These are phyloP conservation scores for Pluteus cervinus DNA, from an alignment of 768 basidiomycete genomes.

Conservation along the genomic window DNA sequence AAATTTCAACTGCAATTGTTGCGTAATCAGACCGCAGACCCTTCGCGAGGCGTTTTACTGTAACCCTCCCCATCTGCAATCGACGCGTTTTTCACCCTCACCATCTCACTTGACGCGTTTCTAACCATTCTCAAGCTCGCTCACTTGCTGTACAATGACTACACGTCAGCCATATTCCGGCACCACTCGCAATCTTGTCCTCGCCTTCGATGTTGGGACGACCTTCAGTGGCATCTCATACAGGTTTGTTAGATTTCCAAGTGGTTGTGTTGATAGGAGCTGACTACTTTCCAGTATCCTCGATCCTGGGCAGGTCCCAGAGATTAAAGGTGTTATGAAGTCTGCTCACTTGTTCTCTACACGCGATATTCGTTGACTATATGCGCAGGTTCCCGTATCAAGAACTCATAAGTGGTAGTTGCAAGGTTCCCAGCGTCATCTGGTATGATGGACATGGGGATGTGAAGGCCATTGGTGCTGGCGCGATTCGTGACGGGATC, in stretches of 20 bases:
- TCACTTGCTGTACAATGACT: too few relatives aligned
- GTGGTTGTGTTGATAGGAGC: not conserved
- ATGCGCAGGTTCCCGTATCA: slow-evolving; percentile 16
- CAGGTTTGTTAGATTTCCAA: slow-evolving; percentile 13
- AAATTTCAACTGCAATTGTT: too few relatives aligned
- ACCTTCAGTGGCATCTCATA: slow-evolving; percentile 47
- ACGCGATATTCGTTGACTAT: not conserved
- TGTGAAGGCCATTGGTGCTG: slow-evolving; percentile 33
- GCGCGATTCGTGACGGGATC: slow-evolving; percentile 27
- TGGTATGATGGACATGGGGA: slow-evolving; percentile 33
- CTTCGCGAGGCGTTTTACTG: too few relatives aligned
- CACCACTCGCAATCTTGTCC: slow-evolving; percentile 31
- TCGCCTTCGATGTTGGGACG: slow-evolving; percentile 49
- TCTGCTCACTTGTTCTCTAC: slow-evolving; percentile 17
- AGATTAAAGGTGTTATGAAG: slow-evolving; percentile 34
- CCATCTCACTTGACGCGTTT: too few relatives aligned
- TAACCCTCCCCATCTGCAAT: too few relatives aligned
- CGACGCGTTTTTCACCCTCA: too few relatives aligned
- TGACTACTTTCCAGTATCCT: slow-evolving; percentile 20
- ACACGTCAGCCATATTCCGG: slow-evolving; percentile 33
- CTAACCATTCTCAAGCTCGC: too few relatives aligned
- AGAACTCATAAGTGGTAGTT: slow-evolving; percentile 22
- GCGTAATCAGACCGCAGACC: too few relatives aligned
- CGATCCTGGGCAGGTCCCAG: slow-evolving; percentile 23
- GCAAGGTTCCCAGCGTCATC: slow-evolving; percentile 30